These are phyloP conservation scores for Xylariaceae sp. DNA, from an alignment of 2,329 filamentous ascomycete species.

Conservation along the genomic window DNA sequence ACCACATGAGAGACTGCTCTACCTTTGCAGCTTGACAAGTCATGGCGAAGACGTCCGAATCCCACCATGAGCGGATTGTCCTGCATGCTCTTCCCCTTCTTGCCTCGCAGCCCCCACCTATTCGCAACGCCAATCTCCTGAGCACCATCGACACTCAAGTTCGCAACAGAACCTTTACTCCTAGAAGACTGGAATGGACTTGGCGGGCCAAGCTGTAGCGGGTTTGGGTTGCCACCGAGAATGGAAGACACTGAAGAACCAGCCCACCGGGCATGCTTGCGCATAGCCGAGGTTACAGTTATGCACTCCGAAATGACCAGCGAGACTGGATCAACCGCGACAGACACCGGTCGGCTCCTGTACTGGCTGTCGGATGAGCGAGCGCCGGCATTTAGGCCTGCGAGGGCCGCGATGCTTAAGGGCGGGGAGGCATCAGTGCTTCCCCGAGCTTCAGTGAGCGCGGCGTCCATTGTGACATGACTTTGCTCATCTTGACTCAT, in stretches of 20 bases:
- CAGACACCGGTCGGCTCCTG: slow-evolving; percentile 60
- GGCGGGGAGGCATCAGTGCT: slow-evolving; percentile 25
- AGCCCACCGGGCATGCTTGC: slow-evolving; percentile 92
- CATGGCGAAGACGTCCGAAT: slow-evolving; percentile 82
- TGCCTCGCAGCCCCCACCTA: slow-evolving; percentile 87
- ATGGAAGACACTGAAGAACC: slow-evolving; percentile 96
- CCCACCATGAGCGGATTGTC: slow-evolving; percentile 95
- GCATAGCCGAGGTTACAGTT: slow-evolving; percentile 94
- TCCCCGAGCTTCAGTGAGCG: slow-evolving; percentile 26
- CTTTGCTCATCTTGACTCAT: slow-evolving; percentile 36
- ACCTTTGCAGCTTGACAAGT: slow-evolving; percentile 82
- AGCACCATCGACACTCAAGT: slow-evolving; percentile 37
- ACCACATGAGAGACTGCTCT: slow-evolving; percentile 21
- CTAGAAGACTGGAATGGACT: slow-evolving; percentile 38
- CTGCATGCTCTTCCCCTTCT: slow-evolving; percentile 95
- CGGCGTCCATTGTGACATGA: slow-evolving; percentile 27
- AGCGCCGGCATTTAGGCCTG: slow-evolving; percentile 14
- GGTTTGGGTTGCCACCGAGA: slow-evolving; percentile 67
- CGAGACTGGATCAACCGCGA: slow-evolving; percentile 85
- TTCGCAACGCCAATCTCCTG: slow-evolving; percentile 62
- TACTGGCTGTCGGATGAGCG: slow-evolving; percentile 49
- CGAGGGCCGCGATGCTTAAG: slow-evolving; percentile 21
- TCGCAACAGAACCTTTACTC: slow-evolving; percentile 38
- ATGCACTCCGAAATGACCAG: slow-evolving; percentile 98
- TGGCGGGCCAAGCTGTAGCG: slow-evolving; percentile 48